A percentile compares a stretch with the other conserved stretches of the same genome.
Conservation (phyloP, 371 early-diverging fungal genomes). For the Mortierella sp. region DNA sequence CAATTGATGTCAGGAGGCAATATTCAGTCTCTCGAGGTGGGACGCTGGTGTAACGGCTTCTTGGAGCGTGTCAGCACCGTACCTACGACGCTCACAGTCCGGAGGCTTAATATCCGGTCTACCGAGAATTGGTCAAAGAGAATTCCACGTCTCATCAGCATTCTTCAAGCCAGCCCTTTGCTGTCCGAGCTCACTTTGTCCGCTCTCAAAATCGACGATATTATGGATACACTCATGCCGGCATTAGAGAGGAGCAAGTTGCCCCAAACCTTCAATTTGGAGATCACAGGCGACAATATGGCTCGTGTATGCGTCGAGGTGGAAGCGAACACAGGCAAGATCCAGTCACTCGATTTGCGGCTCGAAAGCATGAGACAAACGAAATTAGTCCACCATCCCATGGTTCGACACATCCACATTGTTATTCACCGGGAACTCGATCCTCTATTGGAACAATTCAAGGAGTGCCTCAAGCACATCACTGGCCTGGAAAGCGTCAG, state of each 20-base stretch:
- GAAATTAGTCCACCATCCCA: background rate
- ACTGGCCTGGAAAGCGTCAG: background rate
- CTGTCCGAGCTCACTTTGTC: background rate
- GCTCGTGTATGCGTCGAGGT: background rate
- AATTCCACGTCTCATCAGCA: background rate
- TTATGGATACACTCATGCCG: background rate
- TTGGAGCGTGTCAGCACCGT: background rate
- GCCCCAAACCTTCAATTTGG: background rate
- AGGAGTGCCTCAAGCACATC: background rate
- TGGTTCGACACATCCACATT: background rate
- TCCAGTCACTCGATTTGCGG: background rate
- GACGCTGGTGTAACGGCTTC: slow-evolving; percentile 6
- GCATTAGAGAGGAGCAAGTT: background rate
- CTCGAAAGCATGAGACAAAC: background rate
- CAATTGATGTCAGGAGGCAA: slow-evolving; percentile 2
- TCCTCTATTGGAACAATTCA: too few relatives aligned
- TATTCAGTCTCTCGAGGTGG: background rate
- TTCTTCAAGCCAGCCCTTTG: background rate
- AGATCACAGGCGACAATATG: background rate
- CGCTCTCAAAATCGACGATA: background rate
- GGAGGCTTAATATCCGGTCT: background rate
- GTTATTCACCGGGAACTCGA: background rate
- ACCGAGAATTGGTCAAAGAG: background rate
- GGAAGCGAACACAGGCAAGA: background rate
- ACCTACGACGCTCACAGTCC: background rate